Percentiles rank a stretch among this genome's conserved stretches.
Evolutionary conservation across 148 eudicot genomes (phyloP).

Genomic region (Fagopyrum tataricum): DNA sequence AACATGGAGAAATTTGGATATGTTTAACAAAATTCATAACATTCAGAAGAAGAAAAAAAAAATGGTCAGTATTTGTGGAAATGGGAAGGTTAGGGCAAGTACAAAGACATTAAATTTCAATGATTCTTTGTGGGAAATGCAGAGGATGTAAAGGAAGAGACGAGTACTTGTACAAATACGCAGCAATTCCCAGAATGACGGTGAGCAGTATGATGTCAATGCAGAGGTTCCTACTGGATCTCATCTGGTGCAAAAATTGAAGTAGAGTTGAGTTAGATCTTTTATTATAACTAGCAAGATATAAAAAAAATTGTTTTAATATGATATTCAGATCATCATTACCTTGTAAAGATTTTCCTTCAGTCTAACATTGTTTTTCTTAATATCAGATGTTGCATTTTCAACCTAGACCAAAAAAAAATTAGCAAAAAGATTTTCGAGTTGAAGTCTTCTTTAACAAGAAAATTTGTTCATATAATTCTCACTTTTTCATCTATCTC

Average conservation of each 20-base stretch:
- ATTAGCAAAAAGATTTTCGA: neutral
- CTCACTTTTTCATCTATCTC: conserved; percentile 85
- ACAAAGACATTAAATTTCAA: no score
- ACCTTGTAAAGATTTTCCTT: conserved; percentile 78
- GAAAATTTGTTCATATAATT: neutral
- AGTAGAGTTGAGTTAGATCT: neutral
- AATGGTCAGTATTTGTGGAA: neutral
- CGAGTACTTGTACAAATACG: conserved; percentile 80
- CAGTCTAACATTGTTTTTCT: conserved; percentile 78
- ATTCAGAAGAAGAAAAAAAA: neutral
- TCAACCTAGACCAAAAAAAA: conserved; percentile 48
- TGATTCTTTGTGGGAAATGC: no score
- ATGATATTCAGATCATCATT: neutral
- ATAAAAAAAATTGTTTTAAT: neutral
- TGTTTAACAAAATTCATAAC: neutral
- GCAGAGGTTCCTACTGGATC: conserved; percentile 87
- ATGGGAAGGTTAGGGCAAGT: neutral
- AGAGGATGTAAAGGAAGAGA: neutral
- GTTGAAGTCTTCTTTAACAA: neutral
- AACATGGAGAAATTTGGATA: neutral
- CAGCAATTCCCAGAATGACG: conserved; percentile 81
- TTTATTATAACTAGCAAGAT: neutral
- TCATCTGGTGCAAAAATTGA: conserved; percentile 40
- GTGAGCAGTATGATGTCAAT: conserved; percentile 75
- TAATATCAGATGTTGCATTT: conserved; percentile 66